A percentile compares a stretch with the other conserved stretches of the same genome.
Conservation (phyloP, 768 basidiomycete species). For the Ramaria sp. region DNA sequence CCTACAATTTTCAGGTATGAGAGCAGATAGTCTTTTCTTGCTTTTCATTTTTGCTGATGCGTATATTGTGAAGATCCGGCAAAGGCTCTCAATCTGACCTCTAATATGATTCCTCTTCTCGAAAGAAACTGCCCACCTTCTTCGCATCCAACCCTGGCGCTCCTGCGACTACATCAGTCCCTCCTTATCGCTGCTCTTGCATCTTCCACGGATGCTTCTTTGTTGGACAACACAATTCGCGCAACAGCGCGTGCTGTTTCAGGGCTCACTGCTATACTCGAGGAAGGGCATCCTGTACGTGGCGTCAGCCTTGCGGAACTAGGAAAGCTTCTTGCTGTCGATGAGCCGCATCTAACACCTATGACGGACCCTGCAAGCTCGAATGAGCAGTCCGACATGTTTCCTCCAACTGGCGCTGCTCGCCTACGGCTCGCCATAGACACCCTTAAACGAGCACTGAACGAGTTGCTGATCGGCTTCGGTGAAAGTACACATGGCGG, state of each 20-base stretch:
- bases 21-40: background rate
- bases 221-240: constrained; percentile 44
- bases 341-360: constrained; percentile 39
- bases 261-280: constrained; percentile 44
- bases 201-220: constrained; percentile 23
- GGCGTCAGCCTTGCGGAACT: constrained; percentile 69
- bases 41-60: constrained; percentile 1
- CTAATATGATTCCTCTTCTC: constrained; percentile 56
- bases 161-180: constrained; percentile 60
- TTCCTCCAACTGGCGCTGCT: constrained; percentile 57
- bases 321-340: constrained; percentile 71
- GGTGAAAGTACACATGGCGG: constrained; percentile 63
- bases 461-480: constrained; percentile 60
- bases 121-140: constrained; percentile 47
- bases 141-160: constrained; percentile 66
- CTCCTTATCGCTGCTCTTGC: constrained; percentile 43
- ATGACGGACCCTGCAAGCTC: constrained; percentile 7
- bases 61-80: constrained; percentile 34
- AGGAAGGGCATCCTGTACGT: constrained; percentile 63
- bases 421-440: constrained; percentile 56
- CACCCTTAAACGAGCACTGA: constrained; percentile 48
- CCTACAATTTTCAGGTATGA: constrained; percentile 43
- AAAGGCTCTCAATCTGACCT: constrained; percentile 48
- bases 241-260: constrained; percentile 40
- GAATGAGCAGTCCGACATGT: constrained; percentile 19